A percentile compares a stretch with the other conserved stretches of the same genome.
phyloP scores from a whole-genome alignment of 257 asterid genomes.

The Fraxinus cuspidata region DNA sequence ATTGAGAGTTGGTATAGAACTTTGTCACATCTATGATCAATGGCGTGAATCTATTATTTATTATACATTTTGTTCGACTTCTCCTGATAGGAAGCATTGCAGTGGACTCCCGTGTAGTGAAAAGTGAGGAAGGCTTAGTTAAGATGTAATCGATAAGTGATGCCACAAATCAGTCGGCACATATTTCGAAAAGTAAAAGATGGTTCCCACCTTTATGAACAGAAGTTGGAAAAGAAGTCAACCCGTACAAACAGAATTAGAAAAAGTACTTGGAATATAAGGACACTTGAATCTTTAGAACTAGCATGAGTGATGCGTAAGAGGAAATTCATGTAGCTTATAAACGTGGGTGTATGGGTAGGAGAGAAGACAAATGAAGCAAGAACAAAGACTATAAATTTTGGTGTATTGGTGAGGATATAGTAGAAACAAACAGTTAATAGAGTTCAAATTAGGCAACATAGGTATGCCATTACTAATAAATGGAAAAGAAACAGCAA shows the following conservation, averaged over 20 bases:
- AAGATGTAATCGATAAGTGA: not conserved
- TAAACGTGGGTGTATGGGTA: not conserved
- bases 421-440: not conserved
- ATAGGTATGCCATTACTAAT: not conserved
- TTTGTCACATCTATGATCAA: not conserved
- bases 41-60: not conserved
- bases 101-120: not conserved
- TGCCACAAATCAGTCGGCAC: not conserved
- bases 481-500: not conserved
- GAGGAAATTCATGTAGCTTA: not conserved
- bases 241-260: not conserved
- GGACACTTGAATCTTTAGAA: not conserved
- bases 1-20: not conserved
- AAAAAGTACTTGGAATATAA: not conserved
- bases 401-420: not conserved
- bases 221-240: not conserved
- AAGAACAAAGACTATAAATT: not conserved
- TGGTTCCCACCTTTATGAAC: not conserved
- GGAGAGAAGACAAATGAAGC: not conserved
- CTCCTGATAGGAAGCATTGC: not conserved
- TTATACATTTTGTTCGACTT: not conserved
- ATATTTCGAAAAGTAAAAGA: not conserved
- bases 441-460: not conserved
- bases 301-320: not conserved
- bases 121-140: not conserved